Percentiles rank a stretch among this genome's conserved stretches.
Conservation (phyloP, 2,329 filamentous ascomycete genomes). For the Nothomitra cinnamomea region DNA sequence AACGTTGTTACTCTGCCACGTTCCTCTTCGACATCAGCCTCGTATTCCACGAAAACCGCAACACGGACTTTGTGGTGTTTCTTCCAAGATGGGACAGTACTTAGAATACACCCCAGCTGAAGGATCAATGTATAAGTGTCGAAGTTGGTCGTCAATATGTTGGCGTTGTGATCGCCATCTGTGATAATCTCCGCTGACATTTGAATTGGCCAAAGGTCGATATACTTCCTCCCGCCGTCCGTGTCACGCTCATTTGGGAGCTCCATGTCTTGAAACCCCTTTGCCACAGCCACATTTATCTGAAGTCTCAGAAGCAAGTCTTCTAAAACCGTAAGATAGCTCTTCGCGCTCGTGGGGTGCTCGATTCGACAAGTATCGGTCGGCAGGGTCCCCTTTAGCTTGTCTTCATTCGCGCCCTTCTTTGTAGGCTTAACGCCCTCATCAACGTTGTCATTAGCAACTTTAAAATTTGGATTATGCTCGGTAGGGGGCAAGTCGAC, state of each 20-base stretch:
- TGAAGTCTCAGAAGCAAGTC: conserved; percentile 62
- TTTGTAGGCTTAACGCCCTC: neutral
- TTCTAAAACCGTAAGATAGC: conserved; percentile 69
- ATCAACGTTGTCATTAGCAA: conserved; percentile 13
- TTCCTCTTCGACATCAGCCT: conserved; percentile 68
- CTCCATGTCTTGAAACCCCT: conserved; percentile 62
- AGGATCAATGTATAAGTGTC: conserved; percentile 82
- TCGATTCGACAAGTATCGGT: conserved; percentile 55
- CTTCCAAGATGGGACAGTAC: conserved; percentile 68
- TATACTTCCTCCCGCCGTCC: conserved; percentile 52
- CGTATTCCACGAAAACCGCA: conserved; percentile 78
- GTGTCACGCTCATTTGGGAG: conserved; percentile 42
- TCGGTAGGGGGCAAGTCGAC: conserved; percentile 34
- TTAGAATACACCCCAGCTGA: conserved; percentile 69
- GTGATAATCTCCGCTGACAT: conserved; percentile 73
- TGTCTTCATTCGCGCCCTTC: conserved; percentile 10
- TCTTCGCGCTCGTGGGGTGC: conserved; percentile 48
- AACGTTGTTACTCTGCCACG: conserved; percentile 52
- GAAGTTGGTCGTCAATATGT: conserved; percentile 71
- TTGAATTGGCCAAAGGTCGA: conserved; percentile 84
- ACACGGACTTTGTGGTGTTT: conserved; percentile 56
- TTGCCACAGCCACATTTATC: conserved; percentile 71
- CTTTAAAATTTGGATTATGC: conserved; percentile 20
- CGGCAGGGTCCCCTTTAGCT: conserved; percentile 42
- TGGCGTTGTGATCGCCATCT: conserved; percentile 42